A percentile compares a stretch with the other conserved stretches of the same genome.
Conservation (phyloP, 805 yeast species). For the Cyberlindnera mrakii region DNA sequence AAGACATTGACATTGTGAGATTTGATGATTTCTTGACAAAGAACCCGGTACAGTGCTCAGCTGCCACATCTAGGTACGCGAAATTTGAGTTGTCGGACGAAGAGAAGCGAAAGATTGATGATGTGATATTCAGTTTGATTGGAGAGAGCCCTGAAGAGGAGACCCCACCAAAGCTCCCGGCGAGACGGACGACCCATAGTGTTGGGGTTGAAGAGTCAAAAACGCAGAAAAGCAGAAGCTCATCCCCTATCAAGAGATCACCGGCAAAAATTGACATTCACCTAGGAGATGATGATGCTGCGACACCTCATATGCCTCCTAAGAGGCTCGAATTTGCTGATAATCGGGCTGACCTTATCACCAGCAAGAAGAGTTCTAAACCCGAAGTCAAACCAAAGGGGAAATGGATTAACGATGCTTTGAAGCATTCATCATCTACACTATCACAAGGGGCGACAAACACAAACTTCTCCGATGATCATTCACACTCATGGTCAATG, state of each 20-base stretch:
- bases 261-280: conserved; percentile 15
- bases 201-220: background rate
- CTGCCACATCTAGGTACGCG: conserved; percentile 9
- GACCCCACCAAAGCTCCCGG: background rate
- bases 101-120: conserved; percentile 15
- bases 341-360: background rate
- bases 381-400: conserved; percentile 10
- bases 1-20: conserved; percentile 16
- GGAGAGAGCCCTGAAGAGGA: conserved; percentile 2
- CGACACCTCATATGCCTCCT: conserved; percentile 3
- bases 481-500: background rate
- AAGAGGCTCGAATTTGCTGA: background rate
- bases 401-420: conserved; percentile 11
- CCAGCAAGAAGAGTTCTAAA: background rate
- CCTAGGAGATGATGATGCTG: background rate
- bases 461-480: conserved; percentile 2
- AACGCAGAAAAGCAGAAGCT: background rate
- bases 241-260: conserved; percentile 14
- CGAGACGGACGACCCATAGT: background rate
- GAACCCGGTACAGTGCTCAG: background rate
- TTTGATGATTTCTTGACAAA: conserved; percentile 21
- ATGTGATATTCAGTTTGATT: conserved; percentile 10
- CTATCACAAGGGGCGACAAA: conserved; percentile 4
- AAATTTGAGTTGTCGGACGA: conserved; percentile 18
- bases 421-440: conserved; percentile 9